Conservation (phyloP, 1,139 yeast species). For the Debaryomyces udenii region DNA sequence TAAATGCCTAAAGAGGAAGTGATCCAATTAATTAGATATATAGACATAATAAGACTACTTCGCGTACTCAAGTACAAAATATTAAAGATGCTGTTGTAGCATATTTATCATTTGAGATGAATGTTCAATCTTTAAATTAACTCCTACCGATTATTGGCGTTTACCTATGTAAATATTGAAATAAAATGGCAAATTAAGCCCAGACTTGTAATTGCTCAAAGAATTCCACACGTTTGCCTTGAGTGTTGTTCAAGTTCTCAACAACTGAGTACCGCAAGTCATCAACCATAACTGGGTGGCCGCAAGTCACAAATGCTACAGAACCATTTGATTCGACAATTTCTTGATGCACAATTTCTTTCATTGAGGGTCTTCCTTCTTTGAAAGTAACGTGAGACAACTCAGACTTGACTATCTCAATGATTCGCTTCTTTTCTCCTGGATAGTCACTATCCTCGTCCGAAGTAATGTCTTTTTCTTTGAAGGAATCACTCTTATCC, state of each 20-base stretch:
- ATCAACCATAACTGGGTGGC: constrained; percentile 58
- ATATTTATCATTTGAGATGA: neutral
- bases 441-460: constrained; percentile 5
- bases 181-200: constrained; percentile 23
- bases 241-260: constrained; percentile 25
- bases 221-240: constrained; percentile 36
- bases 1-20: constrained; percentile 11
- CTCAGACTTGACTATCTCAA: constrained; percentile 21
- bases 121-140: no score
- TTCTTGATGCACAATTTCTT: constrained; percentile 28
- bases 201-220: constrained; percentile 46
- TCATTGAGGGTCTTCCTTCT: constrained; percentile 39
- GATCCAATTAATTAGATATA: neutral
- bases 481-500: constrained; percentile 3
- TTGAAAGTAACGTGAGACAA: constrained; percentile 32
- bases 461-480: constrained; percentile 4
- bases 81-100: neutral
- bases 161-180: no score
- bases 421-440: constrained; percentile 13
- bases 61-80: no score
- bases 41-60: neutral
- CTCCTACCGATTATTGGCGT: no score
- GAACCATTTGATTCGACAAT: constrained; percentile 34
- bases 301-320: constrained; percentile 53
- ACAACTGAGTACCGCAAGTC: constrained; percentile 44